A percentile compares a stretch with the other conserved stretches of the same genome.
These are phyloP conservation scores for Domatiomyces globalis DNA, from an alignment of 2,329 filamentous ascomycete genomes.

Conservation along the genomic window DNA sequence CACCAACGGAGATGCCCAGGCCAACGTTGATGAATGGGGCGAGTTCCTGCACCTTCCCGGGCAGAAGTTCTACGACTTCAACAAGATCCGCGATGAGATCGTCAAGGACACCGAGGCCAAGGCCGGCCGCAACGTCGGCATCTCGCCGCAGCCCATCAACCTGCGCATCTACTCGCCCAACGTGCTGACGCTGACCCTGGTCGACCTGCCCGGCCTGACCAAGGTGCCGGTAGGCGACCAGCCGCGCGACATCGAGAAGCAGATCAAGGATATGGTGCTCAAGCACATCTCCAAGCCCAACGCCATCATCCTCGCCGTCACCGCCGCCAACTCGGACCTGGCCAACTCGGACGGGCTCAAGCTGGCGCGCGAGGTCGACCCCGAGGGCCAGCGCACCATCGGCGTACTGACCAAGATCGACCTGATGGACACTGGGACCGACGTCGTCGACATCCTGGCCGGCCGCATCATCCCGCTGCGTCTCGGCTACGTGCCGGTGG, in stretches of 20 bases:
- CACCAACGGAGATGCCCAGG: constrained; percentile 61
- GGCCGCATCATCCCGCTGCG: constrained; percentile 92
- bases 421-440: constrained; percentile 95
- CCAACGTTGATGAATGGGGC: constrained; percentile 93
- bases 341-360: constrained; percentile 97
- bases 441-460: constrained; percentile 95
- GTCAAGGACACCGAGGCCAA: constrained; percentile 91
- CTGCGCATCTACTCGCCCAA: constrained; percentile 96
- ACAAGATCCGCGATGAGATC: constrained; percentile 96
- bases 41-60: constrained; percentile 96
- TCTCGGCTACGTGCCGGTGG: constrained; percentile 89
- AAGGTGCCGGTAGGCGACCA: constrained; percentile 96
- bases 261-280: constrained; percentile 95
- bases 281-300: constrained; percentile 99
- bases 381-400: constrained; percentile 92
- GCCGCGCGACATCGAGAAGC: constrained; percentile 87
- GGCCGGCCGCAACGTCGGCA: constrained; percentile 89
- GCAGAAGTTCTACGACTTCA: constrained; percentile 95
- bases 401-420: constrained; percentile 98
- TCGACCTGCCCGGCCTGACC: constrained; percentile 90
- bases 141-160: constrained; percentile 94
- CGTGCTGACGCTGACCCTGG: constrained; percentile 87
- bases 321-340: constrained; percentile 91
- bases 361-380: constrained; percentile 89
- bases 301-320: constrained; percentile 93